A percentile compares a stretch with the other conserved stretches of the same genome.
phyloP scores from a whole-genome alignment of 176 grass and related monocot species.

The Tillandsia leiboldiana region DNA sequence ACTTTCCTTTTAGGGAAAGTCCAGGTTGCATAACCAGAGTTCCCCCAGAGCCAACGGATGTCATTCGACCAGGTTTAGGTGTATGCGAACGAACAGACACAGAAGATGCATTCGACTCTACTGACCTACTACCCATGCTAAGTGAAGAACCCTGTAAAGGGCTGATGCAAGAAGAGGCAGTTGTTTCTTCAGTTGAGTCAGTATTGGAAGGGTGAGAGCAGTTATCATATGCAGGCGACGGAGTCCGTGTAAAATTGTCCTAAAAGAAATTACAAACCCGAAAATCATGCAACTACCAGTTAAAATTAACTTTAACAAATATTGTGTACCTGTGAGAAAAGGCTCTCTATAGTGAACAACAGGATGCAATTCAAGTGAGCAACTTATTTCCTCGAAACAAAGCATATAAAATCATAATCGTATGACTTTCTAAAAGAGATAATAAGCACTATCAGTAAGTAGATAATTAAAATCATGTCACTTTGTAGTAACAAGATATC shows the following conservation, averaged over 20 bases:
- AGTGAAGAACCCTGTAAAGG: conserved; percentile 32
- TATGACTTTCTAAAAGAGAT: too few relatives aligned
- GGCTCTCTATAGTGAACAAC: too few relatives aligned
- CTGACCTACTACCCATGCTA: conserved; percentile 19
- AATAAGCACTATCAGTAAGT: too few relatives aligned
- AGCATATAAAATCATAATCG: too few relatives aligned
- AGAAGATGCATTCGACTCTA: conserved; percentile 29
- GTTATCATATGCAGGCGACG: conserved; percentile 37
- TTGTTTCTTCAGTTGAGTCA: conserved; percentile 25
- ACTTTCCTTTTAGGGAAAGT: conserved; percentile 34
- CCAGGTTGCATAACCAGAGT: too few relatives aligned
- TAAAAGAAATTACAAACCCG: conserved; percentile 33
- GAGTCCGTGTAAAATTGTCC: conserved; percentile 40
- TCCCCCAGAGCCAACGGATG: too few relatives aligned
- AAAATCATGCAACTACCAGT: conserved; percentile 9
- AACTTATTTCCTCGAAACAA: too few relatives aligned
- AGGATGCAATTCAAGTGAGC: too few relatives aligned
- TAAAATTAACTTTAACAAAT: neutral
- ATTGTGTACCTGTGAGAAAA: too few relatives aligned
- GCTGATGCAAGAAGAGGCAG: conserved; percentile 28
- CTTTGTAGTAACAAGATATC: too few relatives aligned
- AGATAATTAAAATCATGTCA: too few relatives aligned
- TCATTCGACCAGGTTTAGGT: conserved; percentile 23
- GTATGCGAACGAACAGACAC: neutral
- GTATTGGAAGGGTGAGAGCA: conserved; percentile 41